These are phyloP conservation scores for Castanospermum australe DNA, from an alignment of 306 rosid species.

Conservation along the genomic window DNA sequence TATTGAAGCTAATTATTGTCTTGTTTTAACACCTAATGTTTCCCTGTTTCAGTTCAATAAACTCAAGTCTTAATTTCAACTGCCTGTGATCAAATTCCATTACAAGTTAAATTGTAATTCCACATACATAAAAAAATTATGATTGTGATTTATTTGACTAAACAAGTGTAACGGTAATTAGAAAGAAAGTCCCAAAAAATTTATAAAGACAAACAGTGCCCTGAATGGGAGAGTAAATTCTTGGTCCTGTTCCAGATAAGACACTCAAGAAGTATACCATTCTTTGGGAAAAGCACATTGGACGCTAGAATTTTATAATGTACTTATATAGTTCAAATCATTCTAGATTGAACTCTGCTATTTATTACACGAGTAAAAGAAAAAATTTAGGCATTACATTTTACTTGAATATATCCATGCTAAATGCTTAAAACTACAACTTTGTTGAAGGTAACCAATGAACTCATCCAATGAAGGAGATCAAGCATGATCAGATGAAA, in stretches of 20 bases:
- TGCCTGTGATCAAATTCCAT: background rate
- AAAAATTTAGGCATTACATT: slow-evolving; percentile 1
- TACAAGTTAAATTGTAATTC: background rate
- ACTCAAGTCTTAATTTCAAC: background rate
- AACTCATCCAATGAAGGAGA: slow-evolving; percentile 11
- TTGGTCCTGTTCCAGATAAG: slow-evolving; percentile 9
- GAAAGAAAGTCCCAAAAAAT: background rate
- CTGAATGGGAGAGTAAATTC: background rate
- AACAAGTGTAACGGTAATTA: slow-evolving; percentile 13
- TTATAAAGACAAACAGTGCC: background rate
- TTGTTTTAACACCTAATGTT: background rate
- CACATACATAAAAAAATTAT: background rate
- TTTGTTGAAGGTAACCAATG: slow-evolving; percentile 15
- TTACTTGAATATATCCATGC: slow-evolving; percentile 11
- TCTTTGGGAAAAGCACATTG: background rate
- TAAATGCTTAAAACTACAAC: background rate
- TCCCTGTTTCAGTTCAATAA: background rate
- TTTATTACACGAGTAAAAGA: background rate
- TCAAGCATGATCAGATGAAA: slow-evolving; percentile 32
- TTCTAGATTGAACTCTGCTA: background rate
- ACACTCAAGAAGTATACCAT: slow-evolving; percentile 13
- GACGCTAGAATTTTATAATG: slow-evolving; percentile 14
- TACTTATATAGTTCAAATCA: background rate
- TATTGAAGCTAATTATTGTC: background rate
- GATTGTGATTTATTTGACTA: background rate